phyloP scores from a whole-genome alignment of 2,329 filamentous ascomycete genomes.

The Nectriaceae sp. region DNA sequence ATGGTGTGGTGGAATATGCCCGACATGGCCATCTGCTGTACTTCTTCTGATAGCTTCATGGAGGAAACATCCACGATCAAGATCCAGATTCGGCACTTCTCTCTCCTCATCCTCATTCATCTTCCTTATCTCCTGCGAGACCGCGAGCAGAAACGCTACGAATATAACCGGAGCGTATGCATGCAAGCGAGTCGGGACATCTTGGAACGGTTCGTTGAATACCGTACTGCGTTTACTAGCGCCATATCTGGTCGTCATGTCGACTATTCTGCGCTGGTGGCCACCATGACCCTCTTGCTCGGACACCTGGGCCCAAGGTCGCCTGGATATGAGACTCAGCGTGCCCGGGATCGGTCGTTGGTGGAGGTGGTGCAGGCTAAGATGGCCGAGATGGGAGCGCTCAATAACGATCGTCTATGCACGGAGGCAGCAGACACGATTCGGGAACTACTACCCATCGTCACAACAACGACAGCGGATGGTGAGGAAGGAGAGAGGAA shows the following conservation, averaged over 20 bases:
- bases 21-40: constrained; percentile 23
- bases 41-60: constrained; percentile 16
- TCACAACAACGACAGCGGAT: constrained; percentile 29
- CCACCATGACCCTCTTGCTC: constrained; percentile 51
- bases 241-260: constrained; percentile 41
- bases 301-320: constrained; percentile 47
- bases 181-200: constrained; percentile 53
- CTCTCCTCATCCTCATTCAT: constrained; percentile 54
- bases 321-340: constrained; percentile 23
- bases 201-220: constrained; percentile 49
- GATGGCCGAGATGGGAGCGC: constrained; percentile 40
- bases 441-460: constrained; percentile 44
- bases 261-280: constrained; percentile 55
- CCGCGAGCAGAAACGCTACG: constrained; percentile 46
- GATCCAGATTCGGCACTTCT: constrained; percentile 52
- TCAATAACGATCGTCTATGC: constrained; percentile 44
- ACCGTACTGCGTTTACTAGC: constrained; percentile 34
- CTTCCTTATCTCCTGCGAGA: constrained; percentile 55
- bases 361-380: constrained; percentile 38
- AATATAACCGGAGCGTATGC: constrained; percentile 44
- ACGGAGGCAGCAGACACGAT: constrained; percentile 46
- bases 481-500: constrained; percentile 15
- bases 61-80: constrained; percentile 37
- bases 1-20: constrained; percentile 51
- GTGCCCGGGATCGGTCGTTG: constrained; percentile 36